These are phyloP conservation scores for Fagus sylvatica DNA, from an alignment of 306 rosid species.

Conservation along the genomic window DNA sequence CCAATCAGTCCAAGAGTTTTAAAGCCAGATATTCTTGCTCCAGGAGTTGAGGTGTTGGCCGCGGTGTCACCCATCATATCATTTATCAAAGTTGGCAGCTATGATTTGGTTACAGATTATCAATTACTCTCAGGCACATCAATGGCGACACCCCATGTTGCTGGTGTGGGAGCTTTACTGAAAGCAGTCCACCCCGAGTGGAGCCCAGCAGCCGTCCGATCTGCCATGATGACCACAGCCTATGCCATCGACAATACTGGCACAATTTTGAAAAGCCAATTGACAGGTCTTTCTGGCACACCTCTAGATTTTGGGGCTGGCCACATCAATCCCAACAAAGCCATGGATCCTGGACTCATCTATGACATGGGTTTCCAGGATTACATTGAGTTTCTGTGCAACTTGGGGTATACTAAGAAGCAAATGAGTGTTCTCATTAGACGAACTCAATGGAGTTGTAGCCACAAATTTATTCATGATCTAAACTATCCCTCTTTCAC, in stretches of 20 bases:
- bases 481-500: constrained; percentile 21
- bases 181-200: too few relatives aligned
- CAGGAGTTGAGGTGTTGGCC: background rate
- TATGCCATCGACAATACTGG: constrained; percentile 5
- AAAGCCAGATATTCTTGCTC: constrained; percentile 19
- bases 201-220: too few relatives aligned
- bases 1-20: background rate
- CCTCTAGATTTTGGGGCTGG: constrained; percentile 16
- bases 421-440: background rate
- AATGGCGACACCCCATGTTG: too few relatives aligned
- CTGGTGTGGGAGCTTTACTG: too few relatives aligned
- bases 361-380: constrained; percentile 13
- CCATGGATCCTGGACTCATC: background rate
- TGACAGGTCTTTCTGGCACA: background rate
- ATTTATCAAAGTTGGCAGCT: background rate
- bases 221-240: constrained; percentile 14
- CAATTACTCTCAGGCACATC: background rate
- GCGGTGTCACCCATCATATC: background rate
- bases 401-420: background rate
- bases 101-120: background rate
- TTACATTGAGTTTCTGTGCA: constrained; percentile 21
- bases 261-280: background rate
- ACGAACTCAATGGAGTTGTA: background rate
- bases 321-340: constrained; percentile 23
- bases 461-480: background rate